These are phyloP conservation scores for Lachnellula arida DNA, from an alignment of 2,329 filamentous ascomycete genomes.

Conservation along the genomic window DNA sequence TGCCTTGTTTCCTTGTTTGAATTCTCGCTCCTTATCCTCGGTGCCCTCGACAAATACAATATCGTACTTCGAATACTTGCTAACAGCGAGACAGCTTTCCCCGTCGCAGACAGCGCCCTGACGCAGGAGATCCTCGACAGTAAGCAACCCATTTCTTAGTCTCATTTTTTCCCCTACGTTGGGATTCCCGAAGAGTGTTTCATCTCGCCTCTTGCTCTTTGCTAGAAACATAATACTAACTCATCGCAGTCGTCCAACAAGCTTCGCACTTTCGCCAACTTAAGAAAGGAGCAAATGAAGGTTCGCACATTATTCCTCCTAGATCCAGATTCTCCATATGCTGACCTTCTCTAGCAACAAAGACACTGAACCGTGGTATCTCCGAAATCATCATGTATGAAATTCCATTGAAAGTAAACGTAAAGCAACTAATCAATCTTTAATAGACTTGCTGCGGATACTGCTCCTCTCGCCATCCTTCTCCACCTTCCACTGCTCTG, in stretches of 20 bases:
- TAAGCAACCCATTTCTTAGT: constrained; percentile 37
- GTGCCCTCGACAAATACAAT: background rate
- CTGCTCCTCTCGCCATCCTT: constrained; percentile 79
- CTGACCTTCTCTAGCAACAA: constrained; percentile 45
- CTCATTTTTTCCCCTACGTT: too few species aligned
- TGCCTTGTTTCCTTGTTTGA: background rate
- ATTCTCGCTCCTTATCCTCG: background rate
- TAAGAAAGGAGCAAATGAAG: constrained; percentile 86
- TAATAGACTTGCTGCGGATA: constrained; percentile 69
- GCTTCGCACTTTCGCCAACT: constrained; percentile 61
- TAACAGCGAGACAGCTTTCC: constrained; percentile 50
- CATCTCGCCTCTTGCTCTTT: too few species aligned
- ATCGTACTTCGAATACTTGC: background rate
- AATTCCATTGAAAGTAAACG: too few species aligned
- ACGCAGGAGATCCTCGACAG: constrained; percentile 80
- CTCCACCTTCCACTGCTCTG: constrained; percentile 84
- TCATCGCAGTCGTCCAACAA: constrained; percentile 7
- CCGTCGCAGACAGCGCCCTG: constrained; percentile 66
- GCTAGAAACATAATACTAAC: too few species aligned
- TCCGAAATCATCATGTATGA: constrained; percentile 70
- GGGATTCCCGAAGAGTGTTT: too few species aligned
- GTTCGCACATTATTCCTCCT: constrained; percentile 23
- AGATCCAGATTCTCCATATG: background rate
- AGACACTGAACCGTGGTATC: constrained; percentile 87
- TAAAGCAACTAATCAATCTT: too few species aligned